Evolutionary conservation across 352 stramenopile genomes (phyloP).

Genomic region (Phytophthora idaei): DNA sequence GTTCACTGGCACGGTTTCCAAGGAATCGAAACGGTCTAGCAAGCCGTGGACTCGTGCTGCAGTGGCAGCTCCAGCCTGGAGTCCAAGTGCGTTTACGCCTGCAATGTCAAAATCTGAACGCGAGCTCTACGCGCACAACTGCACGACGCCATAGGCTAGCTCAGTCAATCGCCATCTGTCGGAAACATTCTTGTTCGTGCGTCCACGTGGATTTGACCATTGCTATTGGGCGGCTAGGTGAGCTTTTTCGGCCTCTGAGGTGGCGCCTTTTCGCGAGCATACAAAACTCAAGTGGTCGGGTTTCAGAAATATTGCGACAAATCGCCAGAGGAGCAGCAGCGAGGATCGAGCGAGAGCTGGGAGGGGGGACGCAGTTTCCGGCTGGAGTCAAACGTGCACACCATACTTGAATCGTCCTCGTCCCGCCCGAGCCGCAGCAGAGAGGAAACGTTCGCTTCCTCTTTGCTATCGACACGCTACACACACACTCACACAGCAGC

Average conservation of each 20-base stretch:
- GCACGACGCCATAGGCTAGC: conserved; percentile 29
- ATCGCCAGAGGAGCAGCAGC: conserved; percentile 37
- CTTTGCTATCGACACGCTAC: conserved; percentile 14
- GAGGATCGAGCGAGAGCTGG: conserved; percentile 32
- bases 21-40: conserved; percentile 6
- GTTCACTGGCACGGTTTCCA: conserved; percentile 9
- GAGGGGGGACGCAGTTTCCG: conserved; percentile 27
- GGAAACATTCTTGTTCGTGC: conserved; percentile 26
- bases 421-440: conserved; percentile 5
- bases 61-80: neutral
- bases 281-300: conserved; percentile 16
- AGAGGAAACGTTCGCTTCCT: conserved; percentile 3
- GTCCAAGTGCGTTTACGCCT: neutral
- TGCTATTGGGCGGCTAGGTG: conserved; percentile 12
- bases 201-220: conserved; percentile 38
- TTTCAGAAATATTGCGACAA: conserved; percentile 41
- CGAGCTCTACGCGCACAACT: neutral
- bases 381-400: conserved; percentile 14
- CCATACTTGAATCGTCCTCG: conserved; percentile 45
- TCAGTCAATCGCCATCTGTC: conserved; percentile 30
- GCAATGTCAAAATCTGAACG: neutral
- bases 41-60: no score
- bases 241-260: conserved; percentile 22
- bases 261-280: conserved; percentile 32
- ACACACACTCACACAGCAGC: conserved; percentile 5